These are phyloP conservation scores for Starmerella sirachaensis DNA, from an alignment of 805 yeast genomes.

Conservation along the genomic window DNA sequence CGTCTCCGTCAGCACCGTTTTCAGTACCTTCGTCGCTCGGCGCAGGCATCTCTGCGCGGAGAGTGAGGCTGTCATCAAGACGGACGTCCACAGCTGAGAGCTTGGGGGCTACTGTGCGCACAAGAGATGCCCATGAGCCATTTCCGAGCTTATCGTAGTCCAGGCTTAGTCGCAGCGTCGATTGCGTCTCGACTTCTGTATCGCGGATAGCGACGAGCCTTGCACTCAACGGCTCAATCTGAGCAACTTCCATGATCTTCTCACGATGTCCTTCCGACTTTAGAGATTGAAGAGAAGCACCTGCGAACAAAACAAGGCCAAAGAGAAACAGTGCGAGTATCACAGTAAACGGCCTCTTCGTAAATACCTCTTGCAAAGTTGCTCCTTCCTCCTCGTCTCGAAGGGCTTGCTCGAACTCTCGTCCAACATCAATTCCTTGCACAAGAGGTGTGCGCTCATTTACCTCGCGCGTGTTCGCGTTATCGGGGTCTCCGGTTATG, in stretches of 20 bases:
- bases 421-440: too few species aligned
- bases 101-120: neutral
- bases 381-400: conserved; percentile 15
- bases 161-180: conserved; percentile 2
- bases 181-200: conserved; percentile 2
- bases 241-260: conserved; percentile 4
- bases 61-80: conserved; percentile 6
- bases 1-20: neutral
- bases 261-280: conserved; percentile 3
- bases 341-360: conserved; percentile 16
- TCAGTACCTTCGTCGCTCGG: neutral
- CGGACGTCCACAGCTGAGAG: conserved; percentile 3
- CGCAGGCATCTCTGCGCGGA: neutral
- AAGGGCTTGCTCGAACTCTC: conserved; percentile 17
- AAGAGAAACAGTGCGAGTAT: conserved; percentile 14
- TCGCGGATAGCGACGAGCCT: conserved; percentile 2
- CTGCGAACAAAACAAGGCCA: conserved; percentile 5
- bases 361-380: conserved; percentile 8
- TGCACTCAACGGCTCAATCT: conserved; percentile 4
- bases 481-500: too few species aligned
- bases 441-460: neutral
- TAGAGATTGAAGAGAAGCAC: conserved; percentile 4
- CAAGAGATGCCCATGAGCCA: neutral
- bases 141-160: conserved; percentile 9
- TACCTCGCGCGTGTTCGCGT: neutral